phyloP scores from a whole-genome alignment of 2,329 filamentous ascomycete species.

The Fusarium goolgardi region DNA sequence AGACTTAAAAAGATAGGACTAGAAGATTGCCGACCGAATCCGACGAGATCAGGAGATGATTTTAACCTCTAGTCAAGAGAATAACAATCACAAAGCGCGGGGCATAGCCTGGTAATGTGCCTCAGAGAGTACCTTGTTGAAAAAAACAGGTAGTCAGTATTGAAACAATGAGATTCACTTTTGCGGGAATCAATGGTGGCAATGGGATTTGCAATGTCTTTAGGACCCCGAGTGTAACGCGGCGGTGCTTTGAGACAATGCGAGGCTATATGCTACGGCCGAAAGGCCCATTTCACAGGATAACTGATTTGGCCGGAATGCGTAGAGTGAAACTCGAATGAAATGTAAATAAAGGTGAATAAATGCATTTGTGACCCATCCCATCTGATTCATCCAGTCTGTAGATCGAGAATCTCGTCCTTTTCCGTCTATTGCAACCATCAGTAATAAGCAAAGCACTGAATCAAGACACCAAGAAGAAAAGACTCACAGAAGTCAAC shows the following conservation, averaged over 20 bases:
- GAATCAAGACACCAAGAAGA: background rate
- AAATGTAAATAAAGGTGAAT: background rate
- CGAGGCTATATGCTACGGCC: background rate
- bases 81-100: background rate
- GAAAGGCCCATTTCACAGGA: background rate
- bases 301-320: background rate
- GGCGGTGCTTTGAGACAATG: background rate
- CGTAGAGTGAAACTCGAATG: background rate
- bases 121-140: too few species aligned
- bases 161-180: background rate
- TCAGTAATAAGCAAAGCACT: background rate
- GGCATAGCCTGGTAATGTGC: background rate
- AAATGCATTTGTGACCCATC: background rate
- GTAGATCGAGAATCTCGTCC: slow-evolving; percentile 6
- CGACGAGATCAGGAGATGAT: background rate
- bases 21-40: background rate
- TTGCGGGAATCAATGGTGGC: background rate
- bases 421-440: background rate
- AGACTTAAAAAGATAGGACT: background rate
- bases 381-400: background rate
- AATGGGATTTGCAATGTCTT: background rate
- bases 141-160: rapidly evolving
- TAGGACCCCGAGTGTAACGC: background rate
- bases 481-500: slow-evolving; percentile 1
- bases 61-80: background rate